A percentile compares a stretch with the other conserved stretches of the same genome.
Evolutionary conservation across 2,329 filamentous ascomycete genomes (phyloP).

Genomic region (Xylariaceae sp.): DNA sequence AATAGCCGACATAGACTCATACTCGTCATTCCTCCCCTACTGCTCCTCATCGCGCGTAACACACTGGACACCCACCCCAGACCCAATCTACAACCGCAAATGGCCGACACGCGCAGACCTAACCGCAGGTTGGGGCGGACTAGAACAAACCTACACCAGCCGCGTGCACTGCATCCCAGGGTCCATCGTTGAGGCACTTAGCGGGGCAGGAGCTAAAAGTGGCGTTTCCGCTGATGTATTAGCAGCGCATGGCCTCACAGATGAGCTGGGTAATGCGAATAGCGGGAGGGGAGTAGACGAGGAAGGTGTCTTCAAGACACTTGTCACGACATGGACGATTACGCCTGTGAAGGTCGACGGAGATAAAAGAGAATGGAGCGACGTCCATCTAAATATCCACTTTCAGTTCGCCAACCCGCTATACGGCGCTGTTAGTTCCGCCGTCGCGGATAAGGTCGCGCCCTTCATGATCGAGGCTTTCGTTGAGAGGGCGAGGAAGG

Average conservation of each 20-base stretch:
- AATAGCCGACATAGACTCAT: constrained; percentile 84
- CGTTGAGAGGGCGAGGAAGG: constrained; percentile 69
- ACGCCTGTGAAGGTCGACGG: constrained; percentile 41
- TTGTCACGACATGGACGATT: constrained; percentile 70
- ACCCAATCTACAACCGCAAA: constrained; percentile 36
- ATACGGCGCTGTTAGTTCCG: constrained; percentile 77
- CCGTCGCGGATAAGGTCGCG: constrained; percentile 80
- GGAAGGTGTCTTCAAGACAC: constrained; percentile 58
- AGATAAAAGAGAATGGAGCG: constrained; percentile 52
- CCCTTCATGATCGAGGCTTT: constrained; percentile 91
- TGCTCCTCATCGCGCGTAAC: constrained; percentile 77
- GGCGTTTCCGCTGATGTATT: constrained; percentile 37
- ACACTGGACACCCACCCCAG: constrained; percentile 56
- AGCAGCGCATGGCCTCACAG: constrained; percentile 23
- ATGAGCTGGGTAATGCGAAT: constrained; percentile 12
- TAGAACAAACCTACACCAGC: constrained; percentile 81
- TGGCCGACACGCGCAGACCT: constrained; percentile 77
- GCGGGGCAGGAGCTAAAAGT: constrained; percentile 54
- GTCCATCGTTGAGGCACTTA: constrained; percentile 71
- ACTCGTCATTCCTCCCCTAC: constrained; percentile 88
- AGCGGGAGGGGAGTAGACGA: neutral
- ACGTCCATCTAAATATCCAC: constrained; percentile 72
- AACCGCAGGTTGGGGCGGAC: constrained; percentile 78
- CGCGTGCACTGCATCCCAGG: constrained; percentile 74
- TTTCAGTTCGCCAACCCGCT: constrained; percentile 89